Conservation (phyloP, 2,329 filamentous ascomycete genomes). For the Verticillium longisporum region DNA sequence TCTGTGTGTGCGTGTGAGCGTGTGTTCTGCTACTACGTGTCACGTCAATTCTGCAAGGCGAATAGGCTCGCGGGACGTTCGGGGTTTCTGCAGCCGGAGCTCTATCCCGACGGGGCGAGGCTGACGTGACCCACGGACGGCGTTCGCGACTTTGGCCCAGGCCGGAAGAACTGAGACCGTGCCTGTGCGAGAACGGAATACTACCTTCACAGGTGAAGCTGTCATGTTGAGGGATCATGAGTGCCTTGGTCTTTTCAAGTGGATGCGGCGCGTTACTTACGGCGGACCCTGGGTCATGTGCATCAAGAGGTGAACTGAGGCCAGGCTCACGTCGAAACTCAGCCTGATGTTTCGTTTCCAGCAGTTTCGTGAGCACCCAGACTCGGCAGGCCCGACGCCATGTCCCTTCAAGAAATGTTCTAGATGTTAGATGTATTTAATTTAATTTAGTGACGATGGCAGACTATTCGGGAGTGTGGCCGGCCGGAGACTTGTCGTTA, state of each 20-base stretch:
- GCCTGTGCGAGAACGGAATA: not conserved
- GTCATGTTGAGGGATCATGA: not conserved
- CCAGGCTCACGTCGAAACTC: not conserved
- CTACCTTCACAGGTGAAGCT: not conserved
- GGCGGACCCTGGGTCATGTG: not conserved
- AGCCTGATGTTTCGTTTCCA: not conserved
- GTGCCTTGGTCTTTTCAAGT: too few relatives aligned
- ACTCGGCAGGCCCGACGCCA: not conserved
- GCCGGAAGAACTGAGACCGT: not conserved
- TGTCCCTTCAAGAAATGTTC: not conserved
- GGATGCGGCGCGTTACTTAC: not conserved
- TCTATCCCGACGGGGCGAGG: not conserved
- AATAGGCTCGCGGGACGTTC: not conserved
- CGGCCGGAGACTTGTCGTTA: too few relatives aligned
- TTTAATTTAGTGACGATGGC: not conserved
- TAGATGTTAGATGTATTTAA: not conserved
- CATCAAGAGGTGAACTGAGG: not conserved
- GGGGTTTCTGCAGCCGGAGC: not conserved
- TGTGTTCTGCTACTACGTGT: not conserved
- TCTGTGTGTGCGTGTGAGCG: not conserved
- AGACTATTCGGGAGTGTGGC: not conserved
- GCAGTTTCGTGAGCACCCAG: not conserved
- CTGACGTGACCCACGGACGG: not conserved
- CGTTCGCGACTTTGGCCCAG: not conserved
- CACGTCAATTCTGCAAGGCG: not conserved